phyloP scores from a whole-genome alignment of 495 filamentous ascomycete genomes.

The Podospora bellae-mahoneyi region DNA sequence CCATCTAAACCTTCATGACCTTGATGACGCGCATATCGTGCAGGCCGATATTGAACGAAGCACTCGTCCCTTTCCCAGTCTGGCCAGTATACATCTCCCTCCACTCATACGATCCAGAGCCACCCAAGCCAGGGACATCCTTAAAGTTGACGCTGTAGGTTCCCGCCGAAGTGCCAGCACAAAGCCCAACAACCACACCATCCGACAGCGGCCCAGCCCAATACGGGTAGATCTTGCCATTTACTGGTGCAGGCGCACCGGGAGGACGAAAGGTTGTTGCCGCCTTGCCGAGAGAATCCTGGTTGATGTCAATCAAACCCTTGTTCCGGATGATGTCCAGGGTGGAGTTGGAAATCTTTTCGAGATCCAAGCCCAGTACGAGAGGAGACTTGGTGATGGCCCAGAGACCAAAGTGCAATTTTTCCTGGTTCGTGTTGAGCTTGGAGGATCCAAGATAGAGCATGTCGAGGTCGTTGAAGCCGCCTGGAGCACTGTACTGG shows the following conservation, averaged over 20 bases:
- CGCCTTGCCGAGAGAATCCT: conserved; percentile 49
- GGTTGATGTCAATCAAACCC: conserved; percentile 52
- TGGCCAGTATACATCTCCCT: conserved; percentile 38
- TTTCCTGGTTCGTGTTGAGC: conserved; percentile 38
- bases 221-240: conserved; percentile 44
- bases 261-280: conserved; percentile 60
- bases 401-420: conserved; percentile 57
- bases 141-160: conserved; percentile 46
- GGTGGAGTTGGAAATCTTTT: conserved; percentile 46
- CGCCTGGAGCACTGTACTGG: conserved; percentile 39
- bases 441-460: conserved; percentile 36
- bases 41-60: conserved; percentile 17
- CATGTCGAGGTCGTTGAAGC: conserved; percentile 58
- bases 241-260: conserved; percentile 61
- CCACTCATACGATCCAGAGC: conserved; percentile 15
- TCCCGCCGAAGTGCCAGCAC: conserved; percentile 38
- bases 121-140: conserved; percentile 52
- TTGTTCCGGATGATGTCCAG: conserved; percentile 46
- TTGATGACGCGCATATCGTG: conserved; percentile 28
- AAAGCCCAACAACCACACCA: conserved; percentile 55
- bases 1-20: conserved; percentile 11
- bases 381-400: conserved; percentile 56
- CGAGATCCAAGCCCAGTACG: conserved; percentile 46
- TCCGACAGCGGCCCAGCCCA: conserved; percentile 32
- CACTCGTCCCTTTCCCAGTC: conserved; percentile 17